phyloP scores from a whole-genome alignment of 2,329 filamentous ascomycete species.

The Apiospora arundinis region DNA sequence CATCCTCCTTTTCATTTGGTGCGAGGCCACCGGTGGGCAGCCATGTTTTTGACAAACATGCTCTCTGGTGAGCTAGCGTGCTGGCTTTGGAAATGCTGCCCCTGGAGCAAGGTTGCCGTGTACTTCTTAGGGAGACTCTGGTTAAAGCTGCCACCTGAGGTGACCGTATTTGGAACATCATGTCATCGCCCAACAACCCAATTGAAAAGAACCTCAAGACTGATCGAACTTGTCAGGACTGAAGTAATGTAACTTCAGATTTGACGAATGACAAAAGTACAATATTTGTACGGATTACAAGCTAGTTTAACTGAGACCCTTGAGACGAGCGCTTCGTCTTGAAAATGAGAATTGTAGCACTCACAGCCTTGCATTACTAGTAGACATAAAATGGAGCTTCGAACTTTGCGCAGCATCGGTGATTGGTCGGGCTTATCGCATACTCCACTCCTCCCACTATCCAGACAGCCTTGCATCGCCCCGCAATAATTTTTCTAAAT shows the following conservation, averaged over 20 bases:
- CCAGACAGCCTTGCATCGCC: constrained; percentile 20
- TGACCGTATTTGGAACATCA: constrained; percentile 22
- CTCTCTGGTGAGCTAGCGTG: constrained; percentile 7
- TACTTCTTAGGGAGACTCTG: not conserved
- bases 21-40: constrained; percentile 75
- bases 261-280: not conserved
- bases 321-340: not conserved
- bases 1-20: constrained; percentile 63
- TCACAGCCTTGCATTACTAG: constrained; percentile 23
- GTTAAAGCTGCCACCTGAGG: constrained; percentile 11
- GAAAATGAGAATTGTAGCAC: constrained; percentile 4
- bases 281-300: not conserved
- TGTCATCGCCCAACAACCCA: constrained; percentile 17
- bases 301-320: not conserved
- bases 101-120: not conserved
- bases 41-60: constrained; percentile 77
- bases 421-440: not conserved
- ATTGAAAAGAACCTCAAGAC: not conserved
- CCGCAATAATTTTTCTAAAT: constrained; percentile 20
- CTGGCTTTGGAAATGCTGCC: not conserved
- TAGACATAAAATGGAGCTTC: not conserved
- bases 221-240: not conserved
- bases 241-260: not conserved
- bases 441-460: not conserved
- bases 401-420: not conserved